These are phyloP conservation scores for Cystobasidiaceae sp. DNA, from an alignment of 1,284 basidiomycete species.

Conservation along the genomic window DNA sequence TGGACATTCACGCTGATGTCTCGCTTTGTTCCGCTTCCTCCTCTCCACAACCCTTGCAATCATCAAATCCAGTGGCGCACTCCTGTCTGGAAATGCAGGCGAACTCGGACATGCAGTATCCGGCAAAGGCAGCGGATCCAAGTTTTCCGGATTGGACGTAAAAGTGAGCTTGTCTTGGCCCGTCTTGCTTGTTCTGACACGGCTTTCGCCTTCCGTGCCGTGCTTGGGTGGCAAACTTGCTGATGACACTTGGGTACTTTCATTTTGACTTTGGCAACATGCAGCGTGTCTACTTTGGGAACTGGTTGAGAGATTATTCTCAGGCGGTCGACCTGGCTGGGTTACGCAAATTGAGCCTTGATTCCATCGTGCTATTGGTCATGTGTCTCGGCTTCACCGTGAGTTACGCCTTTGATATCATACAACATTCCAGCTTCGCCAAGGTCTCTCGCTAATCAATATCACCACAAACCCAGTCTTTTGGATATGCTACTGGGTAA, in stretches of 20 bases:
- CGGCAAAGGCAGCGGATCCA: slow-evolving; percentile 23
- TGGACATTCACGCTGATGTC: too few relatives aligned
- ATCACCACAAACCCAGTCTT: not conserved
- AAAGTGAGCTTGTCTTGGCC: not conserved
- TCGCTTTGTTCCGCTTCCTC: too few relatives aligned
- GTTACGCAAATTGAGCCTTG: slow-evolving; percentile 44
- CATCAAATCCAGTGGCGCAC: slow-evolving; percentile 38
- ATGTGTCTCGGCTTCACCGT: slow-evolving; percentile 78
- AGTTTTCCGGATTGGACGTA: slow-evolving; percentile 43
- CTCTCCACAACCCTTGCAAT: too few relatives aligned
- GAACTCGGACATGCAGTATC: slow-evolving; percentile 8
- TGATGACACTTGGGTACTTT: not conserved
- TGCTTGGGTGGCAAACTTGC: too few relatives aligned
- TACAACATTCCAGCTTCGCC: too few relatives aligned
- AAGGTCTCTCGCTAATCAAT: slow-evolving; percentile 58
- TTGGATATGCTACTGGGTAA: slow-evolving; percentile 36
- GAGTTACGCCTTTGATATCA: slow-evolving; percentile 48
- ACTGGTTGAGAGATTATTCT: slow-evolving; percentile 58
- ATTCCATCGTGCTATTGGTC: slow-evolving; percentile 80
- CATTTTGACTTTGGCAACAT: not conserved
- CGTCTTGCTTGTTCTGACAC: not conserved
- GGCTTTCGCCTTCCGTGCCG: too few relatives aligned
- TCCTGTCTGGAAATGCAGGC: slow-evolving; percentile 37
- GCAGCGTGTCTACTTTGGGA: slow-evolving; percentile 42
- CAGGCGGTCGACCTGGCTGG: slow-evolving; percentile 80